Percentiles rank a stretch among this genome's conserved stretches.
These are phyloP conservation scores for Hyparrhenia diplandra DNA, from an alignment of 176 grass and related monocot species.

Conservation along the genomic window DNA sequence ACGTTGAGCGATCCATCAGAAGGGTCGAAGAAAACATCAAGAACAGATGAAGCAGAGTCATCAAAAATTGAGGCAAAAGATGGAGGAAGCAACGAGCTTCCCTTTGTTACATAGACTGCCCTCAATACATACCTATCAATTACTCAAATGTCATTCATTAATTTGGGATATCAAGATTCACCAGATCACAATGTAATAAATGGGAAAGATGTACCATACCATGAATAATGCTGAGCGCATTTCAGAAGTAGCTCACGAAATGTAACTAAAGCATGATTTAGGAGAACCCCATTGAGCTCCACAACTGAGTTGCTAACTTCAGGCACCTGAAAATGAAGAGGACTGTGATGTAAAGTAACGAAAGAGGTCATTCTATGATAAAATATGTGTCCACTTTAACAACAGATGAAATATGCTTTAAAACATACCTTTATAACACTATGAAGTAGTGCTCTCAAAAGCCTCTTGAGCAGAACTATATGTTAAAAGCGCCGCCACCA, in stretches of 20 bases:
- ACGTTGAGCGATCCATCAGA: conserved; percentile 75
- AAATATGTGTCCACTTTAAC: background rate
- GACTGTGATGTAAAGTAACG: background rate
- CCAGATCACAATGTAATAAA: conserved; percentile 1
- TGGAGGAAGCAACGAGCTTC: conserved; percentile 79
- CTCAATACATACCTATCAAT: conserved; percentile 70
- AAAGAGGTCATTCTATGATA: background rate
- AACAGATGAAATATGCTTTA: conserved; percentile 23
- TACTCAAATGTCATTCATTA: conserved; percentile 12
- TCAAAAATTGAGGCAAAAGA: conserved; percentile 91
- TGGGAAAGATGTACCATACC: conserved; percentile 53
- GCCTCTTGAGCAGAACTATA: conserved; percentile 88
- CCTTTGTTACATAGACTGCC: conserved; percentile 75
- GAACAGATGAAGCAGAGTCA: conserved; percentile 79
- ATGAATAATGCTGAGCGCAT: conserved; percentile 91
- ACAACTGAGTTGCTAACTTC: conserved; percentile 63
- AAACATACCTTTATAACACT: conserved; percentile 67
- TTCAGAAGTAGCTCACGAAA: conserved; percentile 77
- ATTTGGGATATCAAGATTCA: background rate
- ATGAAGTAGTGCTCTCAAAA: conserved; percentile 68
- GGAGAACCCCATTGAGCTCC: conserved; percentile 82
- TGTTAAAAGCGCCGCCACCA: conserved; percentile 43
- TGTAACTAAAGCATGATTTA: conserved; percentile 90
- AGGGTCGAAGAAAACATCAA: conserved; percentile 96
- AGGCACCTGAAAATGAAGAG: conserved; percentile 50